Base-by-base conservation (phyloP, 148 eudicot genomes). In the Fagopyrum homotropicum region DNA sequence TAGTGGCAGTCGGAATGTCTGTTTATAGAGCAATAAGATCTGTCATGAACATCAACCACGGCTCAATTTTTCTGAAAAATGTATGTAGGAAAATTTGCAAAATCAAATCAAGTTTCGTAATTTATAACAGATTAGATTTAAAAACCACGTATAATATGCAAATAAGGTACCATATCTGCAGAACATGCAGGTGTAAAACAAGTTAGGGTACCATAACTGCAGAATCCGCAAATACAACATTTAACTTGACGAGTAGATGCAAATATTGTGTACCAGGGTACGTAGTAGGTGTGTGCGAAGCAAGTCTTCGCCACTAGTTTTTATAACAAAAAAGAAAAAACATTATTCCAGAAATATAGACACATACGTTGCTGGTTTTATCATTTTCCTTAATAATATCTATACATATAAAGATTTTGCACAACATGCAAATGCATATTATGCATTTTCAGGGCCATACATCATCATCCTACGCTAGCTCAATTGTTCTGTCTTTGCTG, bases 401-500 rank as follows among this genome's bases (percentile, higher is more conserved):
- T n/a, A 26, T 22, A 60, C 26, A 60, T 19, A 60, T 9, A 60
- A 22, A 60, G 3, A 55, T 1, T 8, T 60, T 14, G 71, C 15
- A 14, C 47, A 35, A 12, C 5, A 35, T 35, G 71, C n/a, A 29
- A 22, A 22, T 26, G 66, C 47, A 40, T 16, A 7, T 66, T 15
- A 7, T 35, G 40, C 2, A 35, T 35, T 35, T 40, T 14, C 6
- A 14, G 71, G 40, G 45, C 71, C 71, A 40, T 43, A 14, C 19
- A 14, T 15, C 43, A 8, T 66, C 30, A 35, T 35, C 40, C 40
- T 35, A 35, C 2, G 40, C 40, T 35, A 35, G 40, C 40, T 35
- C 2, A 35, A 2, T 35, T 35, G 40, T 46, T 72, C 82, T 66
- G 88, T 79, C 26, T 22, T 22, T 22, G 26, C 26, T 22, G 26